These are phyloP conservation scores for Panicum hallii DNA, from an alignment of 202 grass and related monocot species.

Conservation along the genomic window DNA sequence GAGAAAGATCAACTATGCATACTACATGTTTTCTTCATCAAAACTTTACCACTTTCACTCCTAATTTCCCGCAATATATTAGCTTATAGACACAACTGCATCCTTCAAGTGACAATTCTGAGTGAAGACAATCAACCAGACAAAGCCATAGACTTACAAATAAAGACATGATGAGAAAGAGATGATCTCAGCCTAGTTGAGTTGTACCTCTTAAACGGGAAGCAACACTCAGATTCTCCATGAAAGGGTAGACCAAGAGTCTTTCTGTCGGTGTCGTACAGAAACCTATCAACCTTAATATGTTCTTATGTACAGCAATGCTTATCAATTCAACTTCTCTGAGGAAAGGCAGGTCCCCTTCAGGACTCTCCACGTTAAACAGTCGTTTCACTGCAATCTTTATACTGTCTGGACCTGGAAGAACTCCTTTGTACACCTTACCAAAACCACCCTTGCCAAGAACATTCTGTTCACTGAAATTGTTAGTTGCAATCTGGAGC, in stretches of 20 bases:
- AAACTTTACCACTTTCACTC: conserved; percentile 7
- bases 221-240: conserved; percentile 90
- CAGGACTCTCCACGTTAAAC: conserved; percentile 53
- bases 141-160: conserved; percentile 11
- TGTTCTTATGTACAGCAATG: conserved; percentile 85
- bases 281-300: conserved; percentile 85
- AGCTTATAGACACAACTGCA: conserved; percentile 4
- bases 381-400: conserved; percentile 82
- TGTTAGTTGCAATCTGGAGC: conserved; percentile 78
- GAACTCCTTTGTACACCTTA: conserved; percentile 85
- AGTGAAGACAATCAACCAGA: conserved; percentile 31
- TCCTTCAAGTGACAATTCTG: conserved; percentile 27
- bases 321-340: conserved; percentile 95
- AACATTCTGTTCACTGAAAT: conserved; percentile 80
- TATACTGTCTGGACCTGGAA: conserved; percentile 60
- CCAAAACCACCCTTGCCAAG: conserved; percentile 91
- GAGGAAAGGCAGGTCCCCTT: conserved; percentile 84
- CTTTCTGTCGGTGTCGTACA: conserved; percentile 72
- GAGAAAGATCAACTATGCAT: conserved; percentile 12
- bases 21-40: not conserved
- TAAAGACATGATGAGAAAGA: conserved; percentile 31
- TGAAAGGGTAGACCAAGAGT: conserved; percentile 93
- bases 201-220: conserved; percentile 82
- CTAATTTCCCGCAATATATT: conserved; percentile 18
- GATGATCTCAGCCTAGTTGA: conserved; percentile 13